Evolutionary conservation across 2,329 filamentous ascomycete species (phyloP).

Genomic region (Aspergillus quadrilineatus): DNA sequence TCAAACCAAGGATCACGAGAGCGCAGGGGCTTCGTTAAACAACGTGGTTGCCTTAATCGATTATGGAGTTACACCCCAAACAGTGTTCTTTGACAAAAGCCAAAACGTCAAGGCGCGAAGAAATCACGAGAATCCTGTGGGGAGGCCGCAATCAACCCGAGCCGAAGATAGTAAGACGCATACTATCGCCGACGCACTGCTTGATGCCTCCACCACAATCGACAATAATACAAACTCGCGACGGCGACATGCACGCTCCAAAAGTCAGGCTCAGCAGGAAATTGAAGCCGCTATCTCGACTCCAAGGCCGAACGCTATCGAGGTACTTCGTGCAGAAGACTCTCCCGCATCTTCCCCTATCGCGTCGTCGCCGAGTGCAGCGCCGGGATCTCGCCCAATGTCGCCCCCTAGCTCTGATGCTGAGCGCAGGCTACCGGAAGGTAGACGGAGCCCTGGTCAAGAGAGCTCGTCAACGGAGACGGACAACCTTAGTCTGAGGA

Average conservation of each 20-base stretch:
- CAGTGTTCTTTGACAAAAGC: conserved; percentile 85
- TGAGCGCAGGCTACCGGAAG: conserved; percentile 32
- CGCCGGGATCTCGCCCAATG: conserved; percentile 31
- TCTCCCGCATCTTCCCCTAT: conserved; percentile 34
- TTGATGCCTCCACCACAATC: conserved; percentile 88
- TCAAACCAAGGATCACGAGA: conserved; percentile 55
- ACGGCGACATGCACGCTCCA: conserved; percentile 41
- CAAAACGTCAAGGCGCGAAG: conserved; percentile 50
- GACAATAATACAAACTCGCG: conserved; percentile 60
- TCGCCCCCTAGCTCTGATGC: conserved; percentile 37
- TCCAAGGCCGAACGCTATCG: conserved; percentile 22
- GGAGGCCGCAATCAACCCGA: conserved; percentile 30
- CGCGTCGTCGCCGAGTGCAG: conserved; percentile 38
- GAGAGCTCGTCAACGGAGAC: conserved; percentile 33
- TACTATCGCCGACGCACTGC: conserved; percentile 84
- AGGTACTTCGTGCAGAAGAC: conserved; percentile 26
- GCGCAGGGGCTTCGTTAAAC: conserved; percentile 54
- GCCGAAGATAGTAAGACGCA: conserved; percentile 54
- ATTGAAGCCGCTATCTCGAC: conserved; percentile 17
- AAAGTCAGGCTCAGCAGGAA: conserved; percentile 42
- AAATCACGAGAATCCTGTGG: conserved; percentile 25
- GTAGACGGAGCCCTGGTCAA: conserved; percentile 27
- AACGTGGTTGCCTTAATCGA: conserved; percentile 72
- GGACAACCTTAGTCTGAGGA: conserved; percentile 32
- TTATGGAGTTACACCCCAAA: conserved; percentile 77